phyloP scores from a whole-genome alignment of 805 yeast genomes.

The Debaryomyces tyrocola region DNA sequence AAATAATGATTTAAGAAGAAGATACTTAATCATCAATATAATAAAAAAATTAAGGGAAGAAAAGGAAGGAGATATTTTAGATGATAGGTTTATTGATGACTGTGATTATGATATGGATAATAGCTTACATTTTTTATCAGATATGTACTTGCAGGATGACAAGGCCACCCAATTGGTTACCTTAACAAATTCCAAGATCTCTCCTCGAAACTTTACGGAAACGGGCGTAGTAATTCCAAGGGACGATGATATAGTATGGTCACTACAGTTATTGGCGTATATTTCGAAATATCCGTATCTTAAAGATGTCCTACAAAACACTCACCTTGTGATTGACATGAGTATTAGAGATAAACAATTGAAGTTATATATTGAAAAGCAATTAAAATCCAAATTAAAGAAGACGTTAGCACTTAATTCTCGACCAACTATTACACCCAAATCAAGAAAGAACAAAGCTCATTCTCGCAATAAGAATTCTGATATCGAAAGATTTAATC shows the following conservation, averaged over 20 bases:
- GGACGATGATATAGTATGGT: slow-evolving; percentile 93
- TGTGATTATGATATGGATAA: slow-evolving; percentile 44
- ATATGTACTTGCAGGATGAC: slow-evolving; percentile 39
- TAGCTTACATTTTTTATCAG: slow-evolving; percentile 39
- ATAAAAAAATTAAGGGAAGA: slow-evolving; percentile 38
- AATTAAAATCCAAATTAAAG: slow-evolving; percentile 31
- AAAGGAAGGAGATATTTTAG: slow-evolving; percentile 34
- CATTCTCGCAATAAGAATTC: slow-evolving; percentile 6
- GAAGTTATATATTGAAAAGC: slow-evolving; percentile 35
- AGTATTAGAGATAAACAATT: slow-evolving; percentile 43
- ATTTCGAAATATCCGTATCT: slow-evolving; percentile 86
- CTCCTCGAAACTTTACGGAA: slow-evolving; percentile 41
- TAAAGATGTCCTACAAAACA: slow-evolving; percentile 69
- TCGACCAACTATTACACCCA: slow-evolving; percentile 34
- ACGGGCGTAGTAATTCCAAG: slow-evolving; percentile 82
- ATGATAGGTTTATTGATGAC: slow-evolving; percentile 28
- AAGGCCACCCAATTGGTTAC: slow-evolving; percentile 20
- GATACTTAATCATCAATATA: slow-evolving; percentile 35
- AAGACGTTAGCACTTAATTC: slow-evolving; percentile 27
- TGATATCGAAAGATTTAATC: slow-evolving; percentile 22
- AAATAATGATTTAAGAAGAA: slow-evolving; percentile 33
- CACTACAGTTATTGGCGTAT: slow-evolving; percentile 86
- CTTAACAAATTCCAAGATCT: slow-evolving; percentile 24
- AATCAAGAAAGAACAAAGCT: slow-evolving; percentile 24
- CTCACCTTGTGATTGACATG: slow-evolving; percentile 72